These are phyloP conservation scores for Tuber microsphaerosporum DNA, from an alignment of 495 filamentous ascomycete species.

Conservation along the genomic window DNA sequence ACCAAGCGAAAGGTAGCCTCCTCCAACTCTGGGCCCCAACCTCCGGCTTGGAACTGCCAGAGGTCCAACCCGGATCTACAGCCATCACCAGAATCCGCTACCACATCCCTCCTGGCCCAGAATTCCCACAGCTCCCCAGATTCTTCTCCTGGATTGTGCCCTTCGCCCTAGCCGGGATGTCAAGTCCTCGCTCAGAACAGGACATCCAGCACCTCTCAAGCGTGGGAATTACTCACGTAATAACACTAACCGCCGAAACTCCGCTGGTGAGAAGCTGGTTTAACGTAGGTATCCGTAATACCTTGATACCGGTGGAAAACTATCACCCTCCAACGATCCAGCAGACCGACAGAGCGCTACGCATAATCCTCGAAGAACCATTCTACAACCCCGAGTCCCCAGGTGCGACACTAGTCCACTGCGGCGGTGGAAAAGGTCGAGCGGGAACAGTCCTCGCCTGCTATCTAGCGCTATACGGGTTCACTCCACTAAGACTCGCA, in stretches of 20 bases:
- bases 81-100: constrained; percentile 8
- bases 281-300: constrained; percentile 15
- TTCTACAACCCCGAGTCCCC: neutral
- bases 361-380: constrained; percentile 15
- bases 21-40: neutral
- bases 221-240: constrained; percentile 18
- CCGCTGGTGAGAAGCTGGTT: constrained; percentile 22
- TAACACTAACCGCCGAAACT: constrained; percentile 28
- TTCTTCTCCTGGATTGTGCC: constrained; percentile 33
- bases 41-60: neutral
- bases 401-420: constrained; percentile 23
- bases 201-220: constrained; percentile 16
- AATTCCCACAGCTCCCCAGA: constrained; percentile 18
- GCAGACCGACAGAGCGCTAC: constrained; percentile 19
- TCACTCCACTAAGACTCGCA: neutral
- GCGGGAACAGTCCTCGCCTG: constrained; percentile 28
- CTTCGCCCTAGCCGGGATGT: constrained; percentile 21
- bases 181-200: constrained; percentile 9
- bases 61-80: neutral
- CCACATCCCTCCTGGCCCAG: neutral
- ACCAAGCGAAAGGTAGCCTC: neutral
- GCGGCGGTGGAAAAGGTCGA: constrained; percentile 34
- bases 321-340: constrained; percentile 18
- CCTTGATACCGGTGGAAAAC: constrained; percentile 19
- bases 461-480: constrained; percentile 24